phyloP scores from a whole-genome alignment of 2,329 filamentous ascomycete species.

The Cytospora paraplurivora region DNA sequence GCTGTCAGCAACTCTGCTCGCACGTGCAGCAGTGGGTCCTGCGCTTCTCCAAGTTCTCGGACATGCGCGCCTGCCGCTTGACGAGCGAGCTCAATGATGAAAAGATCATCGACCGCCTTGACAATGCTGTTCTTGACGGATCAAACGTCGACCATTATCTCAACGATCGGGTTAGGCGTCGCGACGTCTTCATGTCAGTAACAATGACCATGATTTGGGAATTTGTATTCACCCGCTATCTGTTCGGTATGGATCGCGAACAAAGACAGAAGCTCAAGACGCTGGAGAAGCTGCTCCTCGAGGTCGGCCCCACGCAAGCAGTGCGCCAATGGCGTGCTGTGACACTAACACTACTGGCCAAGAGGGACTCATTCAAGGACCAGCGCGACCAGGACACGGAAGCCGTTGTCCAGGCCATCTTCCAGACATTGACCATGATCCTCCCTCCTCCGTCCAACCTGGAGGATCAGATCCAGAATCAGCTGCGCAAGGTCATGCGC shows the following conservation, averaged over 20 bases:
- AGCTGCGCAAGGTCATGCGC: constrained; percentile 83
- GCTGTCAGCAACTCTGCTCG: constrained; percentile 91
- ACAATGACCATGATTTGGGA: constrained; percentile 99
- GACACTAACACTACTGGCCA: constrained; percentile 85
- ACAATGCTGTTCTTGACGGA: constrained; percentile 92
- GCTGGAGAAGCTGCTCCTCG: constrained; percentile 85
- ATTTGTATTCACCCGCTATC: constrained; percentile 94
- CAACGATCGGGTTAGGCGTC: constrained; percentile 80
- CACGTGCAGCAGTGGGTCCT: constrained; percentile 98
- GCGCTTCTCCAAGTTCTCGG: constrained; percentile 96
- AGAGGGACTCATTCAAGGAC: constrained; percentile 74
- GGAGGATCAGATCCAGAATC: constrained; percentile 78
- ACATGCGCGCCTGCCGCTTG: constrained; percentile 82
- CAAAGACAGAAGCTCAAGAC: constrained; percentile 97
- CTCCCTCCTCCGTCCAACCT: constrained; percentile 83
- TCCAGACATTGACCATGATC: constrained; percentile 79
- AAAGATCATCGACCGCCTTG: constrained; percentile 89
- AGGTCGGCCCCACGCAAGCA: constrained; percentile 84
- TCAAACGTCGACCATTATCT: constrained; percentile 90
- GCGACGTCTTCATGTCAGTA: constrained; percentile 97
- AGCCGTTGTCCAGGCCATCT: constrained; percentile 90
- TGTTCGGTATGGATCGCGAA: constrained; percentile 98
- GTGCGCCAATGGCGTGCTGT: constrained; percentile 97
- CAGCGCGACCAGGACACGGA: constrained; percentile 91
- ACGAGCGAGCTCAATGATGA: constrained; percentile 86